A percentile compares a stretch with the other conserved stretches of the same genome.
phyloP scores from a whole-genome alignment of 805 yeast species.

The Ogataea trehaloabstinens region DNA sequence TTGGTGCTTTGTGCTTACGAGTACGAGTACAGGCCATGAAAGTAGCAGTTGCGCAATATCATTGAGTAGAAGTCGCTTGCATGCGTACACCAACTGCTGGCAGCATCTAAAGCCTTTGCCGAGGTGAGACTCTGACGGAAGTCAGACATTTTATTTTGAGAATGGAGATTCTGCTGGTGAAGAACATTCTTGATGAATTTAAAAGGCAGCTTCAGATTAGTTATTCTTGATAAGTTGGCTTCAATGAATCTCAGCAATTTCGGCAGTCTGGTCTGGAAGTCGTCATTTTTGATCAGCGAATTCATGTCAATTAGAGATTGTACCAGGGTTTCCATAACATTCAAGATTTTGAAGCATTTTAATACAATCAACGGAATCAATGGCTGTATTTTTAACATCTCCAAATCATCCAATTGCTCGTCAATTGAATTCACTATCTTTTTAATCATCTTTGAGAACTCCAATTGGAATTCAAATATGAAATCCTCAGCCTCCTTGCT shows the following conservation, averaged over 20 bases:
- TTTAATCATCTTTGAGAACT: conserved; percentile 28
- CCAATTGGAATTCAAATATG: conserved; percentile 30
- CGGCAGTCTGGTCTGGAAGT: conserved; percentile 22
- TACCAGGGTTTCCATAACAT: conserved; percentile 15
- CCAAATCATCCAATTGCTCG: conserved; percentile 31
- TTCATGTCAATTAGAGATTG: conserved; percentile 25
- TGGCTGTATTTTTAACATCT: conserved; percentile 24
- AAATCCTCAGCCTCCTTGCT: conserved; percentile 24
- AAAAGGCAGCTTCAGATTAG: conserved; percentile 18
- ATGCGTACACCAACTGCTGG: conserved; percentile 1
- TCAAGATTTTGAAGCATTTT: conserved; percentile 27
- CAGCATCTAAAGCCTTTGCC: background rate
- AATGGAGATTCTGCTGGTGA: background rate
- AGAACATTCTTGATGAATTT: conserved; percentile 15
- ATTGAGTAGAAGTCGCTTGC: background rate
- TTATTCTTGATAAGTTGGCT: conserved; percentile 16
- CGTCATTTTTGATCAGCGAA: conserved; percentile 15
- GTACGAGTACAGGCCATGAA: conserved; percentile 1
- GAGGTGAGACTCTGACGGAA: background rate
- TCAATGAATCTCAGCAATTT: conserved; percentile 23
- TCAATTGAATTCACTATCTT: conserved; percentile 27
- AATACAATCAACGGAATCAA: conserved; percentile 24
- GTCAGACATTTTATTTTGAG: background rate
- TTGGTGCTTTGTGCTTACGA: too few relatives aligned
- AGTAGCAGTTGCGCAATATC: background rate